Evolutionary conservation across 2,329 filamentous ascomycete genomes (phyloP).

Genomic region (Xylariomycetidae sp.): DNA sequence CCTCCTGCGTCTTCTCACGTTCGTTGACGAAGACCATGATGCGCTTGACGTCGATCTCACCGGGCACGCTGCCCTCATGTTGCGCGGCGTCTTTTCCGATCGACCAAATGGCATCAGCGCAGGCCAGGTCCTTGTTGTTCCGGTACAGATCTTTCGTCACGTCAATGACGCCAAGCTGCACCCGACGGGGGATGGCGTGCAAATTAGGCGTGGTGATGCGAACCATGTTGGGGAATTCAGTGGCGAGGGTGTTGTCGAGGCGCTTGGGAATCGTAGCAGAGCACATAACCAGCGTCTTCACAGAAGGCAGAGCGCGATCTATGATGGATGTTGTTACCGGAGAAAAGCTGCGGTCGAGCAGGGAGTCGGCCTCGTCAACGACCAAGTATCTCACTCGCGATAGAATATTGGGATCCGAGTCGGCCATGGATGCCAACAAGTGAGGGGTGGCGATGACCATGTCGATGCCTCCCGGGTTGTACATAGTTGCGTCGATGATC

Average conservation of each 20-base stretch:
- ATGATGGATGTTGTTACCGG: constrained; percentile 77
- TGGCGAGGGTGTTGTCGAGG: constrained; percentile 77
- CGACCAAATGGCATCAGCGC: constrained; percentile 89
- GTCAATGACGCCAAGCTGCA: constrained; percentile 90
- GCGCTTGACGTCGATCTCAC: constrained; percentile 64
- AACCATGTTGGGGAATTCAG: constrained; percentile 73
- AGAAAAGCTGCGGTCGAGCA: constrained; percentile 89
- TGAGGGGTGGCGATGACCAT: constrained; percentile 84
- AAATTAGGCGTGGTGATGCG: constrained; percentile 92
- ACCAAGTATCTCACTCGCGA: constrained; percentile 86
- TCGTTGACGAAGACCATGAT: constrained; percentile 97
- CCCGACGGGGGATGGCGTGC: constrained; percentile 88
- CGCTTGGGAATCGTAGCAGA: constrained; percentile 92
- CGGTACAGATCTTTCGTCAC: constrained; percentile 88
- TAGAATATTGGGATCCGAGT: constrained; percentile 85
- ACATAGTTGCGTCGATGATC: constrained; percentile 79
- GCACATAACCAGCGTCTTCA: constrained; percentile 85
- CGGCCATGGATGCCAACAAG: constrained; percentile 78
- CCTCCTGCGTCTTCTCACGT: constrained; percentile 76
- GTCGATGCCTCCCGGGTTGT: constrained; percentile 75
- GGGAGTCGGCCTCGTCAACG: constrained; percentile 91
- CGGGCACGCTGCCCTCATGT: constrained; percentile 50
- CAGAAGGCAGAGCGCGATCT: constrained; percentile 71
- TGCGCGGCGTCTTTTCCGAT: constrained; percentile 70
- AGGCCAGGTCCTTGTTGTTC: constrained; percentile 88